Conservation (phyloP, 257 asterid species). For the Catharanthus roseus region DNA sequence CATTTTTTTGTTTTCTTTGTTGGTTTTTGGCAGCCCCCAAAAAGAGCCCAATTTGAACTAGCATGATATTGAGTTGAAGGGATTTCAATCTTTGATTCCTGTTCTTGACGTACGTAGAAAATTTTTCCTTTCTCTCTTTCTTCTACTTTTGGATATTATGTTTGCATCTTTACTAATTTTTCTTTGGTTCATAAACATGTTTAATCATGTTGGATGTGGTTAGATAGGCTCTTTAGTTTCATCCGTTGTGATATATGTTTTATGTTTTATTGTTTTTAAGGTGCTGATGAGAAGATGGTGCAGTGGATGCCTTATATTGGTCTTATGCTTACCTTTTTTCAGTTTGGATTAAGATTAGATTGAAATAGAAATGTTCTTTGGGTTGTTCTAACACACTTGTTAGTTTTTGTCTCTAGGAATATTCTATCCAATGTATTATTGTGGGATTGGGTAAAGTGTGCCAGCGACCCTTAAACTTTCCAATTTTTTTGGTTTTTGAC, state of each 20-base stretch:
- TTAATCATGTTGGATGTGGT: neutral
- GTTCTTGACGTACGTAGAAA: constrained; percentile 30
- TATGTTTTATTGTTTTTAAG: too few relatives aligned
- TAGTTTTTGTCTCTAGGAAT: neutral
- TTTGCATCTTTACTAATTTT: constrained; percentile 7
- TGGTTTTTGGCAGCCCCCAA: constrained; percentile 20
- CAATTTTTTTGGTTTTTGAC: too few relatives aligned
- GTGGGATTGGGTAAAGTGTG: too few relatives aligned
- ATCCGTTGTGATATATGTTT: neutral
- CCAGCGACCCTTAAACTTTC: too few relatives aligned
- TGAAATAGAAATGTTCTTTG: neutral
- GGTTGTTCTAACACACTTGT: neutral
- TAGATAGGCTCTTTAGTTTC: neutral
- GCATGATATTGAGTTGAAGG: constrained; percentile 20
- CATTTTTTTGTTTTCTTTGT: constrained; percentile 16
- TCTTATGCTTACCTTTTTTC: neutral
- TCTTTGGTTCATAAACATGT: neutral
- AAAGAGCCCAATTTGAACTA: constrained; percentile 15
- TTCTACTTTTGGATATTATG: neutral
- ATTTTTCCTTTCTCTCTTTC: neutral
- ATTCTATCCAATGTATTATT: neutral
- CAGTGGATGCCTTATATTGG: neutral
- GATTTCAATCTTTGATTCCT: constrained; percentile 24
- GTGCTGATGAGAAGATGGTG: neutral
- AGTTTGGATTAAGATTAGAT: neutral